phyloP scores from a whole-genome alignment of 2,329 filamentous ascomycete species.

The Trichophyton simii region DNA sequence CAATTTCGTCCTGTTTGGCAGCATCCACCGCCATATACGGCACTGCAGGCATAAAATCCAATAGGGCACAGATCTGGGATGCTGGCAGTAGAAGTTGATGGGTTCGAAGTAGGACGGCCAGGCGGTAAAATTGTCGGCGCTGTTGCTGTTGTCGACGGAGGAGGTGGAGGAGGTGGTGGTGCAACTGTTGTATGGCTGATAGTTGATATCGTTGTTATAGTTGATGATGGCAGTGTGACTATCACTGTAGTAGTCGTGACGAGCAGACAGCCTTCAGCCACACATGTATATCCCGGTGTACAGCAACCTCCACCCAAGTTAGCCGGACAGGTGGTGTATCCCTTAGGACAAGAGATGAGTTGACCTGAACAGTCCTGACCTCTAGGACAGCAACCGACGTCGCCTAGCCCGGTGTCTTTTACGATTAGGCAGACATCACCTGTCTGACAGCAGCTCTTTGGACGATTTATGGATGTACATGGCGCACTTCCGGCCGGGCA shows the following conservation, averaged over 20 bases:
- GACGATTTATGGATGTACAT: slow-evolving; percentile 43
- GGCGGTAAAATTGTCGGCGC: slow-evolving; percentile 21
- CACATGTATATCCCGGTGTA: slow-evolving; percentile 47
- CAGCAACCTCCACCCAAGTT: slow-evolving; percentile 49
- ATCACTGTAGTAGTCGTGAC: slow-evolving; percentile 2
- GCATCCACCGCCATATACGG: slow-evolving; percentile 69
- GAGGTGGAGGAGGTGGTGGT: slow-evolving; percentile 19
- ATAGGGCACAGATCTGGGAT: slow-evolving; percentile 54
- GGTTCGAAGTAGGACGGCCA: slow-evolving; percentile 19
- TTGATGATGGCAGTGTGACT: slow-evolving; percentile 4
- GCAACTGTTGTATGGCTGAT: slow-evolving; percentile 24
- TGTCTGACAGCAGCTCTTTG: slow-evolving; percentile 46
- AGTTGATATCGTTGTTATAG: slow-evolving; percentile 24
- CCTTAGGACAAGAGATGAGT: slow-evolving; percentile 40
- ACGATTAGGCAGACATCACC: slow-evolving; percentile 44
- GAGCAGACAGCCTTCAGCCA: slow-evolving; percentile 42
- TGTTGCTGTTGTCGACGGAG: slow-evolving; percentile 23
- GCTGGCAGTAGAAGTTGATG: slow-evolving; percentile 21
- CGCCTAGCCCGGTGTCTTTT: slow-evolving; percentile 40
- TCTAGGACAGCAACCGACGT: slow-evolving; percentile 48
- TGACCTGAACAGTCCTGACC: slow-evolving; percentile 41
- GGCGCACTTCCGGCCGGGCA: slow-evolving; percentile 44
- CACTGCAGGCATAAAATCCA: slow-evolving; percentile 83
- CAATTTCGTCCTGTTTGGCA: slow-evolving; percentile 82
- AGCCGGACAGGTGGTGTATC: slow-evolving; percentile 44